Conservation (phyloP, 2,329 filamentous ascomycete genomes). For the Pestalotiopsis sp. region DNA sequence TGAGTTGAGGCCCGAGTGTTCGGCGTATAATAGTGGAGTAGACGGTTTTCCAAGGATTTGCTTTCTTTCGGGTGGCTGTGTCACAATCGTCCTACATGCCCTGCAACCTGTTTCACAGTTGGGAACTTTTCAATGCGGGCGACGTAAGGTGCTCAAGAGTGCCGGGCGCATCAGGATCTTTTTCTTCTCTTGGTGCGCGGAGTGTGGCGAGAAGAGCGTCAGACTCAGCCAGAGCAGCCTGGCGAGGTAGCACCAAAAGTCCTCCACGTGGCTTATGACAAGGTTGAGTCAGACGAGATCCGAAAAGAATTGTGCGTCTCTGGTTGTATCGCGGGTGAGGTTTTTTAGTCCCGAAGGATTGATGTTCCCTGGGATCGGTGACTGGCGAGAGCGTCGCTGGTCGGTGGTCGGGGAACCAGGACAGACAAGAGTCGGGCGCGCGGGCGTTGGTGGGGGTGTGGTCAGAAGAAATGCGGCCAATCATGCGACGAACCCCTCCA, state of each 20-base stretch:
- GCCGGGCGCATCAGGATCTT: neutral
- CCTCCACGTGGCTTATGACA: neutral
- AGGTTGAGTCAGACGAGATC: slow-evolving; percentile 7
- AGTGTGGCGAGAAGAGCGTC: too few species aligned
- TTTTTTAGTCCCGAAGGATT: neutral
- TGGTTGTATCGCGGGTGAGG: slow-evolving; percentile 1
- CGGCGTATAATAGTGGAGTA: neutral
- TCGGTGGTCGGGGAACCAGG: neutral
- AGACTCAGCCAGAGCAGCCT: slow-evolving; percentile 1
- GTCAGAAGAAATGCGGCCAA: neutral
- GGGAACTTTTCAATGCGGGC: slow-evolving; percentile 7
- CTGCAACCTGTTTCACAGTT: slow-evolving; percentile 9
- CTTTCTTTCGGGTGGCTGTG: slow-evolving; percentile 7
- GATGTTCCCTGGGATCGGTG: neutral
- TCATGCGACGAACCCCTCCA: neutral
- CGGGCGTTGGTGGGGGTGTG: neutral
- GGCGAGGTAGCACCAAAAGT: slow-evolving; percentile 1
- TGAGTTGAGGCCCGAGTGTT: neutral
- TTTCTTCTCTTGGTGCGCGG: neutral
- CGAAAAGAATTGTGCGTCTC: neutral
- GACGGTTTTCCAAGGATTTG: neutral
- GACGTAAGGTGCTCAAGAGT: neutral
- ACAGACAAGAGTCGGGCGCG: too few species aligned
- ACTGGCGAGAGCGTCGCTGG: neutral
- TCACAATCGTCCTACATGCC: slow-evolving; percentile 9